Base-by-base conservation (phyloP, 2,329 filamentous ascomycete species). In the Penicillium olsonii region DNA sequence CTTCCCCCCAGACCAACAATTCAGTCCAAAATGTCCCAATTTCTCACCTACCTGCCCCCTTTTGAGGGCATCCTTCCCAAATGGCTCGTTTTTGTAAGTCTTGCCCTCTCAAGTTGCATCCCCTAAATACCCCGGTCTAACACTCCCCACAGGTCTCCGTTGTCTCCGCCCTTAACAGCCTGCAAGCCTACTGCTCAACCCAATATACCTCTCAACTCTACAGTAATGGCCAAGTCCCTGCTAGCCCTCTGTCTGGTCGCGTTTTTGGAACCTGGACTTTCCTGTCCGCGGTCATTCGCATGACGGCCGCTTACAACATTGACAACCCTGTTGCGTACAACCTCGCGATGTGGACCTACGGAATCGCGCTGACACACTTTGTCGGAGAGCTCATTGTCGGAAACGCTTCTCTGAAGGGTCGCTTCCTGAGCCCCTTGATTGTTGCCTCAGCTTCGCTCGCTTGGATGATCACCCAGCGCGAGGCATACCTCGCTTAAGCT, bases 231-330 rank as follows among this genome's bases (percentile, higher is more conserved):
- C 61, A 68, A 26, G 72, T 75, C 51, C 79, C 70, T 71, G 82
- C 90, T 48, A 92, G 88, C 5, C 84, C 87, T 5, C 83, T 96
- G 24, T 86, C 85, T 10, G 85, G 85, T 20, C 85, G 90, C 56
- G 84, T 90, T 17, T 95, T 95, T 69, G 91, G 88, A 45, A 94
- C 89, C 24, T 96, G 91, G 86, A 95, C 92, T 0, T 80, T 92
- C 50, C 78, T 95, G 50, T 86, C 87, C 5, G 82, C 84, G 50
- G 75, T 95, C 42, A 80, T 95, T 37, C 84, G 92, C 44, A 75
- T 91, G 58, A 95, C 95, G 66, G 89, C 90, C 4, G 88, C 89
- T 27, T 95, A 95, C 74, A 79, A 95, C 69, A 83, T 95, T 55
- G 78, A 84, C 57, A 79, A 90, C 53, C 81, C 82, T 1, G 79